These are phyloP conservation scores for Uronychia setigera DNA, from an alignment of 73 alveolate species.

Conservation along the genomic window DNA sequence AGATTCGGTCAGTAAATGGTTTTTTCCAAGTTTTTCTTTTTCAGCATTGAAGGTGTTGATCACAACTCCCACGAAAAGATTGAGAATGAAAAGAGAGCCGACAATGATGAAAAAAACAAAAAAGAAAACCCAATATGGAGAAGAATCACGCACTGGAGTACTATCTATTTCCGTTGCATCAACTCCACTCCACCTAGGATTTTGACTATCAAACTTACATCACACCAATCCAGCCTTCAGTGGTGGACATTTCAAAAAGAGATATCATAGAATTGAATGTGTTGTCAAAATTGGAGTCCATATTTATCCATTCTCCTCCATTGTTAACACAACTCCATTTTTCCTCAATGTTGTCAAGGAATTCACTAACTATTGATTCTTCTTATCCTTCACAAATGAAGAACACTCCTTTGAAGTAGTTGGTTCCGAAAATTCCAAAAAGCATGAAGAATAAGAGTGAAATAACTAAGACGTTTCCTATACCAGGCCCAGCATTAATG, in stretches of 20 bases:
- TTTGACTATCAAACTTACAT: constrained; percentile 34
- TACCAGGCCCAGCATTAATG: constrained; percentile 30
- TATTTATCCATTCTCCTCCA: constrained; percentile 71
- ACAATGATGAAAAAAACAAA: constrained; percentile 52
- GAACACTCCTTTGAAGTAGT: constrained; percentile 26
- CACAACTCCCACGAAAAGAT: constrained; percentile 61
- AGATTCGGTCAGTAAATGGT: constrained; percentile 15
- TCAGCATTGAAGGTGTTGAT: constrained; percentile 67
- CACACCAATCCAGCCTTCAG: constrained; percentile 56
- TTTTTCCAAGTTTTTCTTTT: constrained; percentile 56
- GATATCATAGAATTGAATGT: constrained; percentile 51
- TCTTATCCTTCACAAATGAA: neutral
- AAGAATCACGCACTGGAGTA: constrained; percentile 16
- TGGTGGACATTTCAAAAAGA: constrained; percentile 55
- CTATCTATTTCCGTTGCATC: constrained; percentile 46
- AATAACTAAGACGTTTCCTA: constrained; percentile 39
- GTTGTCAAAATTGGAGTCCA: constrained; percentile 69
- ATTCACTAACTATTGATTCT: neutral
- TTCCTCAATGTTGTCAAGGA: neutral
- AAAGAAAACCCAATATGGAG: constrained; percentile 38
- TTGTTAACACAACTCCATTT: constrained; percentile 42
- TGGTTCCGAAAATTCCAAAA: constrained; percentile 36
- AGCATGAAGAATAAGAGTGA: constrained; percentile 43
- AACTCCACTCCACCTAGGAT: constrained; percentile 10
- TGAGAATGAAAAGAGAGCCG: constrained; percentile 52